These are phyloP conservation scores for Fusarium pseudograminearum DNA, from an alignment of 2,329 filamentous ascomycete genomes.

Conservation along the genomic window DNA sequence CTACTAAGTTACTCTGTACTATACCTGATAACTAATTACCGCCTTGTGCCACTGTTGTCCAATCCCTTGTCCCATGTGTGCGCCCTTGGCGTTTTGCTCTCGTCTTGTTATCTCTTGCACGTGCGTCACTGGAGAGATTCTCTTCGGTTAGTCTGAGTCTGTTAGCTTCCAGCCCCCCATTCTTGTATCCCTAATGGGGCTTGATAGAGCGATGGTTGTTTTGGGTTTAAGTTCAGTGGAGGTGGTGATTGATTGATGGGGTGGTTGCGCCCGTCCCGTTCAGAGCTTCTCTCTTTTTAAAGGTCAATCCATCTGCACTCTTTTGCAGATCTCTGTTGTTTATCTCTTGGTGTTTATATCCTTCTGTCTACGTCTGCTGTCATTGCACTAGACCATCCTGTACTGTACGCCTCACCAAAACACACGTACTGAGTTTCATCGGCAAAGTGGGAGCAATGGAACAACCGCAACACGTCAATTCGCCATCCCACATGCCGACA, in stretches of 20 bases:
- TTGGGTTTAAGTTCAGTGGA: neutral
- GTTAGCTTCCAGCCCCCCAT: neutral
- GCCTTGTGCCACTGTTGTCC: conserved; percentile 1
- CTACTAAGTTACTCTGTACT: neutral
- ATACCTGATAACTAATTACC: conserved; percentile 7
- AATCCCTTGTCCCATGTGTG: conserved; percentile 37
- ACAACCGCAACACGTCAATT: neutral
- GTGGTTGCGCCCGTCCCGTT: neutral
- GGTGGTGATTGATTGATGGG: neutral
- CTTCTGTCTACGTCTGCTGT: too few species aligned
- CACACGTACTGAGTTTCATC: neutral
- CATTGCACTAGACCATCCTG: too few species aligned
- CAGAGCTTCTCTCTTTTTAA: conserved; percentile 8
- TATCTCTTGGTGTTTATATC: too few species aligned
- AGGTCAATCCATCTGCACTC: conserved; percentile 14
- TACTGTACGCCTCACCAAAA: neutral
- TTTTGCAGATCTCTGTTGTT: neutral
- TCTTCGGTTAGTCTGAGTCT: neutral
- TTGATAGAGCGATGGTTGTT: neutral
- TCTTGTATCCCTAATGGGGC: conserved; percentile 3
- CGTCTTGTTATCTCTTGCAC: conserved; percentile 23
- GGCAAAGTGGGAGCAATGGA: conserved; percentile 28
- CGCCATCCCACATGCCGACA: conserved; percentile 28
- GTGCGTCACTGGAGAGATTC: conserved; percentile 16
- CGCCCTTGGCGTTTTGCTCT: conserved; percentile 10